Evolutionary conservation across 116 monocot genomes (phyloP), one percentile per base, ranked within the genome.

Genomic region (Iris pallida): DNA sequence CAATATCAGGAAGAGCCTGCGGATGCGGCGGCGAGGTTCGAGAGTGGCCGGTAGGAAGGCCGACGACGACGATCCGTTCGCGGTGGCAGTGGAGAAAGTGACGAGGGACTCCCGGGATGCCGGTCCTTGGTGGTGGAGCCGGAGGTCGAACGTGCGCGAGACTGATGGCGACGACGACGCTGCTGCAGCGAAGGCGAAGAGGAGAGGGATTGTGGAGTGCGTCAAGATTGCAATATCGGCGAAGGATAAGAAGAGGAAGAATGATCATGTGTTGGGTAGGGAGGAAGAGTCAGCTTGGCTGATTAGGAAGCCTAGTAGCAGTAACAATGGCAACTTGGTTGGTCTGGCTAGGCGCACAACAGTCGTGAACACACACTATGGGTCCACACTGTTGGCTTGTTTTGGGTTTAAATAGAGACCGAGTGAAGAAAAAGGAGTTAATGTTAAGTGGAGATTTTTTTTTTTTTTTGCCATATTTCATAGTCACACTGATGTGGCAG

Each of bases 1-100:
- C 5, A 63, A 47, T 46, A 47, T 63, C 2, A 63, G 46, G 18
- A 63, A 63, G 63, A 63, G 63, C 63, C 63, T 63, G 6, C 45
- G 63, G 7, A 18, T n/a, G n/a, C 17, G 17, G 18, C 63, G 16
- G 16, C 7, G 17, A 63, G 63, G 5, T 63, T 63, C 46, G 41
- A 41, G 43, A 15, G 2, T 43, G n/a, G 14, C 6, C 1, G 6
- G 14, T 2, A 8, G 2, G 47, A 8, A 3, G 11, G 3, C 12
- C 42, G 0, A 43, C 6, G 44, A n/a, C 0, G n/a, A 8, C 18
- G 63, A 63, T 47, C 63, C 63, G 15, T 63, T 63, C 17, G 18
- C 46, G 30, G 9, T 14, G 8, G 63, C 63, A 45, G 30, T 63
- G n/a, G 46, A 63, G 46, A 63, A n/a, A 0, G 46, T 63, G 6